Evolutionary conservation across 805 yeast genomes (phyloP), one percentile per base, ranked within the genome.

Genomic region (Brettanomyces nanus): DNA sequence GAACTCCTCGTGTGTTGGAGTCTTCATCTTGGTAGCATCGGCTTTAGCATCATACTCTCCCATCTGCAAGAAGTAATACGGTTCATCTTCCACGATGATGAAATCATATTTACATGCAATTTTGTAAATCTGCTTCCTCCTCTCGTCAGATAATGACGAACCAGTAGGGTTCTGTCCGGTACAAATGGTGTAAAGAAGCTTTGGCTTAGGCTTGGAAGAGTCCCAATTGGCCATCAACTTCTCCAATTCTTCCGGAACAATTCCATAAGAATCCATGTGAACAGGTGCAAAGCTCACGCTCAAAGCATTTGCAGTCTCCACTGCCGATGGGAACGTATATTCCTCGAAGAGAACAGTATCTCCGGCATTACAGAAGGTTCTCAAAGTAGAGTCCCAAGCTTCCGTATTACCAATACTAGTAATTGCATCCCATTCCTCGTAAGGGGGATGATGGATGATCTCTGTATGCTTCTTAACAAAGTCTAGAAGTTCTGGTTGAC

Each of bases 111-210:
- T 80, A 56, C 75, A 79, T 26, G 95, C 90, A 45, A 90, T 56
- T 44, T 73, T 71, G 63, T 87, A 89, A 48, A 92, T 73, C 40
- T 71, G 75, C 44, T 63, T 58, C 65, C 96, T 84, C 66, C 97
- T 78, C 53, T 85, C 89, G 20, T 53, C 63, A 26, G 81, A 67
- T 52, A 92, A 67, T 19, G 86, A 83, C 3, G 95, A 79, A 28
- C 98, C 98, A 15, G 97, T 89, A 46, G 98, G 98, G 71, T 90
- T 90, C 68, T 92, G 97, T 45, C 98, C 98, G 6, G 97, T 92
- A 47, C 92, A 81, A 51, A 90, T 85, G 29, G 92, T 79, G 74
- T 92, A 92, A 50, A 90, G 68, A 43, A 90, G 66, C 61, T 82
- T 86, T 48, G 97, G 97, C 61, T 77, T 77, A 42, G 75, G 73